Base-by-base conservation (phyloP, 2,329 filamentous ascomycete genomes). In the Calonectria pseudoturangicola region DNA sequence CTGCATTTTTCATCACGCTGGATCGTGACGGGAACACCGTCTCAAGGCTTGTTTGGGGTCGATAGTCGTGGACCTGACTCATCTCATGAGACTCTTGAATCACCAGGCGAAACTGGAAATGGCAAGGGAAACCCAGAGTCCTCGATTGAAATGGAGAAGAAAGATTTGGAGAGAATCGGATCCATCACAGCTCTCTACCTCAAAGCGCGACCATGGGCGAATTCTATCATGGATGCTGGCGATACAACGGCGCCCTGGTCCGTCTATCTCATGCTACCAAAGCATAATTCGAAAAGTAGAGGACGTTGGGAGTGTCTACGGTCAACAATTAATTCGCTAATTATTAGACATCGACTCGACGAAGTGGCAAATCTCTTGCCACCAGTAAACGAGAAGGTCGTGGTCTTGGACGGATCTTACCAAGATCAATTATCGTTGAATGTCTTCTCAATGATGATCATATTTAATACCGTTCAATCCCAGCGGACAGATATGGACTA, bases 1-100 rank as follows among this genome's bases (percentile, higher is more conserved):
- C 82, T 93, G n/a, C 84, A 88, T 13, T 85, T 95, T 18, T 92
- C 95, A 58, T 90, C 94, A 21, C 91, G 94, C 12, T 98, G 96
- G 96, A 91, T 98, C 4, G 93, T 98, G 0, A 97, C 94, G 1
- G 96, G 96, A 69, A 98, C 96, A 0, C 96, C 96, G 2, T 95
- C 95, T 0, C 93, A 92, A 74, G 94, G 95, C 12, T 86, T 98
- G 0, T 94, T 95, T 69, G 95, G 96, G 0, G 89, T 95, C 4
- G 81, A 83, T 39, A 63, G 70, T 30, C 48, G 70, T 27, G 39
- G 41, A 13, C 33, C 68, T 16, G 50, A 15, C n/a, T n/a, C 28
- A 3, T 12, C 33, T 25, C 6, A 43, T 16, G 58, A 64, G 5
- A 50, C 25, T n/a, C 36, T 27, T 10, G 58, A 28, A 6, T 13